Evolutionary conservation across 257 asterid species (phyloP).

Genomic region (Coffea canephora): DNA sequence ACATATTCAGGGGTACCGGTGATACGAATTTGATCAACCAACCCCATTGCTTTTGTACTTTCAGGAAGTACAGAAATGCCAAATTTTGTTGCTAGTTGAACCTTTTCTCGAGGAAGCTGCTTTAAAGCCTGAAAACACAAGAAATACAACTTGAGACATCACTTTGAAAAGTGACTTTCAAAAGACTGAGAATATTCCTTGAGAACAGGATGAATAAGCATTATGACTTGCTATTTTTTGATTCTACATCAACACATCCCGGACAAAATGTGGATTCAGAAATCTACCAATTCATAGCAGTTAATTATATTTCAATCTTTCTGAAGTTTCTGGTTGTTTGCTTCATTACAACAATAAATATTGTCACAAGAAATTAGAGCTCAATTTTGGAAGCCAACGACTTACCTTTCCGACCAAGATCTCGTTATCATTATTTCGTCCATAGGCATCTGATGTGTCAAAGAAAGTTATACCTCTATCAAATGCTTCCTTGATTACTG

Average conservation of each 20-base stretch:
- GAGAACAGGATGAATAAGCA: too few species aligned
- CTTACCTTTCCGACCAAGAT: slow-evolving; percentile 54
- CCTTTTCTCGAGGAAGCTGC: slow-evolving; percentile 33
- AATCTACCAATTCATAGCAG: too few species aligned
- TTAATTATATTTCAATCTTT: too few species aligned
- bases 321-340: not conserved
- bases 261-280: too few species aligned
- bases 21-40: not conserved
- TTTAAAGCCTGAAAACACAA: slow-evolving; percentile 31
- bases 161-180: not conserved
- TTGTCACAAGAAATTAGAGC: not conserved
- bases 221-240: too few species aligned
- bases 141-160: not conserved
- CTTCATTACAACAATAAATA: not conserved
- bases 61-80: slow-evolving; percentile 10
- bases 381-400: not conserved
- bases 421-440: slow-evolving; percentile 38
- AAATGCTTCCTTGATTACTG: slow-evolving; percentile 41
- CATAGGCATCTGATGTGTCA: slow-evolving; percentile 51
- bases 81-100: slow-evolving; percentile 39
- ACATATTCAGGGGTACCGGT: slow-evolving; percentile 40
- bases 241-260: too few species aligned
- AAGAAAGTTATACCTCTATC: slow-evolving; percentile 46
- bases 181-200: too few species aligned
- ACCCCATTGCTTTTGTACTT: too few species aligned